Percentiles rank a stretch among this genome's conserved stretches.
These are phyloP conservation scores for Halenospora varia DNA, from an alignment of 495 filamentous ascomycete genomes.

Conservation along the genomic window DNA sequence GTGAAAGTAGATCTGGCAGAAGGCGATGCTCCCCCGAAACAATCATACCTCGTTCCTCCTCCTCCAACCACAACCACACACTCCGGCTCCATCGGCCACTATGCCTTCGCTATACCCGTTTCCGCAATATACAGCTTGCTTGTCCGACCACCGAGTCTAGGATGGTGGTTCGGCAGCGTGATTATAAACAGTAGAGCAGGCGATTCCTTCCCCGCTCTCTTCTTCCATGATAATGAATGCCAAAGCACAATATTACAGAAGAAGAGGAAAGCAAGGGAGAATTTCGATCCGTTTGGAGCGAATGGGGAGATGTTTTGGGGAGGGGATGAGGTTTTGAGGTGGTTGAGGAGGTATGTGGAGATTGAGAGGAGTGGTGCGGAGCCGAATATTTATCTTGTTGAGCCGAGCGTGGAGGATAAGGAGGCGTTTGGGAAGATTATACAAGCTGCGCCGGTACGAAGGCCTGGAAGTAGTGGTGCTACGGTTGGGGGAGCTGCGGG, in stretches of 20 bases:
- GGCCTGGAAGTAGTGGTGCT: conserved; percentile 33
- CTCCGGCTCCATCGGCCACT: conserved; percentile 67
- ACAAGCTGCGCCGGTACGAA: conserved; percentile 35
- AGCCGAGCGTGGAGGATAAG: conserved; percentile 80
- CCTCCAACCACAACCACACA: conserved; percentile 79
- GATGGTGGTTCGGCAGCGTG: conserved; percentile 97
- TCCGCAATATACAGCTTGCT: conserved; percentile 86
- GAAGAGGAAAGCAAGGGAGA: conserved; percentile 75
- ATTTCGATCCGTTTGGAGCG: conserved; percentile 86
- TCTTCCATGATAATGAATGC: conserved; percentile 97
- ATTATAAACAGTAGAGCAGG: conserved; percentile 88
- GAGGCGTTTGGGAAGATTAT: conserved; percentile 66
- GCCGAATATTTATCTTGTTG: conserved; percentile 83
- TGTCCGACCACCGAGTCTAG: conserved; percentile 85
- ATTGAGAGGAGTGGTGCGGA: conserved; percentile 82
- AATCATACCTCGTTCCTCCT: conserved; percentile 86
- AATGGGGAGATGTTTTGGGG: conserved; percentile 92
- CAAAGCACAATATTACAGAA: conserved; percentile 92
- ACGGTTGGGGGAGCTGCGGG: conserved; percentile 27
- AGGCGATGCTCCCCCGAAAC: conserved; percentile 70
- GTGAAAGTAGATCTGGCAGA: conserved; percentile 92
- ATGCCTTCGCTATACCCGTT: conserved; percentile 89
- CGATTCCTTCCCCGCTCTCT: conserved; percentile 89
- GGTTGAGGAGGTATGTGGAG: conserved; percentile 77
- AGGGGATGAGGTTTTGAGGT: conserved; percentile 90